These are phyloP conservation scores for Pythium myriotylum DNA, from an alignment of 352 stramenopile species.

Conservation along the genomic window DNA sequence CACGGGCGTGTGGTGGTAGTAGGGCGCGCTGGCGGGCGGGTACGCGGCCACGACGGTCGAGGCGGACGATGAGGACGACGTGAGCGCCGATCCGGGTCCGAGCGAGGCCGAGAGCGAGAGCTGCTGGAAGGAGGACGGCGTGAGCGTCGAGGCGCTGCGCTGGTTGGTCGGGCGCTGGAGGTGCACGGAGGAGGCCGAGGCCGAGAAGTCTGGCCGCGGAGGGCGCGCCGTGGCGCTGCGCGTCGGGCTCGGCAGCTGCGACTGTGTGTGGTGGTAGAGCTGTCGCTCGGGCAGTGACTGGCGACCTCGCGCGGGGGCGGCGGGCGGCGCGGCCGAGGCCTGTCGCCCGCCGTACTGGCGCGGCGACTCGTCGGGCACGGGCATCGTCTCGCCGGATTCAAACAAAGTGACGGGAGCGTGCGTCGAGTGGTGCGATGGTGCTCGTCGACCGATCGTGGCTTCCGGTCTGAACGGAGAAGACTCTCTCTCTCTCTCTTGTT, in stretches of 20 bases:
- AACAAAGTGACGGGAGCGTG: background rate
- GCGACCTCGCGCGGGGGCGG: conserved; percentile 9
- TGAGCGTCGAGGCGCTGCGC: conserved; percentile 4
- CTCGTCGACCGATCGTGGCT: conserved; percentile 1
- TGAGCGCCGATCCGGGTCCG: conserved; percentile 5
- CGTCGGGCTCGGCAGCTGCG: conserved; percentile 6
- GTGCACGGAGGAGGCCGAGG: conserved; percentile 15
- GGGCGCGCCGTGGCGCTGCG: background rate
- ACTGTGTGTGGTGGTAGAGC: conserved; percentile 10
- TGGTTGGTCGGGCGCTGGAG: background rate
- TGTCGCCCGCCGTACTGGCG: conserved; percentile 1
- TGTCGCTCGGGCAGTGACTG: conserved; percentile 26
- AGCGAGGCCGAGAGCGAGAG: conserved; percentile 25
- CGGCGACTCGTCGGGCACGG: conserved; percentile 5
- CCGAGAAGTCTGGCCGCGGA: conserved; percentile 18
- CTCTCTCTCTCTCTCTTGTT: too few species aligned
- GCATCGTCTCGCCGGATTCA: conserved; percentile 3
- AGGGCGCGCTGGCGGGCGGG: conserved; percentile 30
- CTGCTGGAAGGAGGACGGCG: conserved; percentile 20
- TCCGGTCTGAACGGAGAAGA: too few species aligned
- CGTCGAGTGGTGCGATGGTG: background rate
- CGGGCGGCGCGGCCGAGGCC: conserved; percentile 1
- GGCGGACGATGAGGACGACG: conserved; percentile 19
- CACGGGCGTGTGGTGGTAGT: conserved; percentile 27
- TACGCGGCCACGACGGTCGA: conserved; percentile 29